Evolutionary conservation across 768 basidiomycete genomes (phyloP).

Genomic region (Lactarius sp.): DNA sequence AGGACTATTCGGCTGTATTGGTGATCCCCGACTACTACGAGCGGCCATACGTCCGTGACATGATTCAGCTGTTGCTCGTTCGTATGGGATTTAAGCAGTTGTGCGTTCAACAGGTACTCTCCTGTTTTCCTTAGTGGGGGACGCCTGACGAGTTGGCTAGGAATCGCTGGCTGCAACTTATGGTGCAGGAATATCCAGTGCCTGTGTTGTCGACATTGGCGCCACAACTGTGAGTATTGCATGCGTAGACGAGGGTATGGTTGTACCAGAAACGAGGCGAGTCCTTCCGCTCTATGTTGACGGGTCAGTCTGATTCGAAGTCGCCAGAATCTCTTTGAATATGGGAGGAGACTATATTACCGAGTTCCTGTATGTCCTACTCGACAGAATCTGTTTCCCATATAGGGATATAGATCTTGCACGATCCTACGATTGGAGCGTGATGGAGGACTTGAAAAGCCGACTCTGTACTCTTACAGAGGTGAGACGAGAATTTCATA

Average conservation of each 20-base stretch:
- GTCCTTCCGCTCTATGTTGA: conserved; percentile 12
- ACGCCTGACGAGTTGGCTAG: conserved; percentile 37
- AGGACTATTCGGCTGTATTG: conserved; percentile 86
- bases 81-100: conserved; percentile 91
- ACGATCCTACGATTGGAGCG: conserved; percentile 77
- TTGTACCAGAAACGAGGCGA: conserved; percentile 83
- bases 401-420: conserved; percentile 79
- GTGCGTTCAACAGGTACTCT: conserved; percentile 80
- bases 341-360: conserved; percentile 97
- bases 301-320: not conserved
- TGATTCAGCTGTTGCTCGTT: conserved; percentile 65
- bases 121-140: not conserved
- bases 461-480: conserved; percentile 82
- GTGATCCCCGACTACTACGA: conserved; percentile 93
- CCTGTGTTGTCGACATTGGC: conserved; percentile 95
- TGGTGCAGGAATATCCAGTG: conserved; percentile 90
- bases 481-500: conserved; percentile 42
- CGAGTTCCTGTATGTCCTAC: conserved; percentile 73
- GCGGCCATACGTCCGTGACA: conserved; percentile 72
- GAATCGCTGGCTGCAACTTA: conserved; percentile 92
- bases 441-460: conserved; percentile 89
- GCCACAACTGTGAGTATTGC: conserved; percentile 79
- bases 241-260: conserved; percentile 91
- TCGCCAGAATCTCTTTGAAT: conserved; percentile 65
- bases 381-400: conserved; percentile 80